A percentile compares a stretch with the other conserved stretches of the same genome.
These are phyloP conservation scores for Tardiomyces blankii DNA, from an alignment of 1,139 yeast genomes.

Conservation along the genomic window DNA sequence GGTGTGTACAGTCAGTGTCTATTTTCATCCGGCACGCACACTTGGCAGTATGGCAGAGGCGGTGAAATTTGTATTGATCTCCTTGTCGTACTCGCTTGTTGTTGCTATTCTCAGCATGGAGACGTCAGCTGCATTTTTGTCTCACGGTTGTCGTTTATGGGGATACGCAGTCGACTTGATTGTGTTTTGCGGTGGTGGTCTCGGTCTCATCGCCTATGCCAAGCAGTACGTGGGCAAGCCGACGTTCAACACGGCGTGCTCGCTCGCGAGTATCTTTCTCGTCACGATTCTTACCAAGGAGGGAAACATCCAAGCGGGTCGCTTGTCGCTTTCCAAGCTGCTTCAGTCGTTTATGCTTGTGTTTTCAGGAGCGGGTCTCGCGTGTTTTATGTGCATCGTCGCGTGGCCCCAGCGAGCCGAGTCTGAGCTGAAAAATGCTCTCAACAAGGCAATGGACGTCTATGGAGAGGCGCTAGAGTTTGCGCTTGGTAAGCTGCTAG, in stretches of 20 bases:
- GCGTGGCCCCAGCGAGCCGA: slow-evolving; percentile 59
- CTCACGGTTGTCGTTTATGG: slow-evolving; percentile 36
- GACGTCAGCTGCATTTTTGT: slow-evolving; percentile 38
- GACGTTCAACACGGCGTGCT: slow-evolving; percentile 72
- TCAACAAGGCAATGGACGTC: slow-evolving; percentile 43
- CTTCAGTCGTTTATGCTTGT: slow-evolving; percentile 50
- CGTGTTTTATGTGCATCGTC: slow-evolving; percentile 47
- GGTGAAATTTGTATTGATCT: slow-evolving; percentile 44
- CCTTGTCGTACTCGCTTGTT: slow-evolving; percentile 46
- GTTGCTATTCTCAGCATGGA: slow-evolving; percentile 46
- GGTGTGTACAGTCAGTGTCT: slow-evolving; percentile 73
- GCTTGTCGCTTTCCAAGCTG: slow-evolving; percentile 47
- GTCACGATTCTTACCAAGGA: slow-evolving; percentile 70
- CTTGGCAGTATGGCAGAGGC: slow-evolving; percentile 77
- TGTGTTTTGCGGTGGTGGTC: slow-evolving; percentile 39
- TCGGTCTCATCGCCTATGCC: slow-evolving; percentile 58
- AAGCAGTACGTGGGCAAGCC: slow-evolving; percentile 58
- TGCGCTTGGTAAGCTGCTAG: slow-evolving; percentile 43
- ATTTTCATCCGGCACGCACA: slow-evolving; percentile 74
- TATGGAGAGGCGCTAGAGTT: slow-evolving; percentile 43
- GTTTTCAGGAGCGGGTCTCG: slow-evolving; percentile 46
- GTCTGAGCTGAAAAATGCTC: slow-evolving; percentile 31
- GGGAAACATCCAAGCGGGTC: slow-evolving; percentile 53
- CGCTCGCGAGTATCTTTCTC: slow-evolving; percentile 61
- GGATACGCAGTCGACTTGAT: slow-evolving; percentile 50